Conservation (phyloP, 2,329 filamentous ascomycete genomes). For the Diaporthe nobilis region DNA sequence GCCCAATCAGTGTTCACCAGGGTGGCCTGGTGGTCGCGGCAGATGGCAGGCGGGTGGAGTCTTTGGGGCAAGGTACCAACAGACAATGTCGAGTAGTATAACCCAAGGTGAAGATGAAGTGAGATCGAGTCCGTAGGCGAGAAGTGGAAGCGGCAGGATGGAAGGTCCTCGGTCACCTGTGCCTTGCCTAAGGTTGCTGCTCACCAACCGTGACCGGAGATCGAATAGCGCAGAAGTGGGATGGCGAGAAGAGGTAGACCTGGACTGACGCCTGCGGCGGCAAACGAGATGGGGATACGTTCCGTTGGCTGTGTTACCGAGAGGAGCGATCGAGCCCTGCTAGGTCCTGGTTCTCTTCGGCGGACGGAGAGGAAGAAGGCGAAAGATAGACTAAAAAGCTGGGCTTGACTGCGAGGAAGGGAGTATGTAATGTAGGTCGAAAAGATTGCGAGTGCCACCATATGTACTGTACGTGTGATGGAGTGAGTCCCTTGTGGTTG, state of each 20-base stretch:
- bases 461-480: constrained; percentile 38
- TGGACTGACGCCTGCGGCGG: constrained; percentile 25
- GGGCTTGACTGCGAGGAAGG: constrained; percentile 37
- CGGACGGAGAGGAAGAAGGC: constrained; percentile 23
- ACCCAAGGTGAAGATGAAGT: constrained; percentile 3
- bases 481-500: constrained; percentile 32
- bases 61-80: constrained; percentile 29
- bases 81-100: constrained; percentile 30
- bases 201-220: constrained; percentile 30
- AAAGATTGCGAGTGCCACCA: constrained; percentile 38
- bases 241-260: constrained; percentile 30
- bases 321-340: constrained; percentile 16
- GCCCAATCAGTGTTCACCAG: constrained; percentile 31
- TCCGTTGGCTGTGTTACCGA: constrained; percentile 36
- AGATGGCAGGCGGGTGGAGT: constrained; percentile 37
- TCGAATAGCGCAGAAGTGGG: constrained; percentile 28
- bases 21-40: constrained; percentile 32
- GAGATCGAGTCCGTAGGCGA: constrained; percentile 30
- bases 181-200: constrained; percentile 10
- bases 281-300: constrained; percentile 29
- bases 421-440: constrained; percentile 38
- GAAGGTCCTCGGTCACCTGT: constrained; percentile 10
- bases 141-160: neutral
- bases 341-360: constrained; percentile 3
- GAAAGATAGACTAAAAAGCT: constrained; percentile 20